Base-by-base conservation (phyloP, 441 rosid species). In the Euphorbia corollata region DNA sequence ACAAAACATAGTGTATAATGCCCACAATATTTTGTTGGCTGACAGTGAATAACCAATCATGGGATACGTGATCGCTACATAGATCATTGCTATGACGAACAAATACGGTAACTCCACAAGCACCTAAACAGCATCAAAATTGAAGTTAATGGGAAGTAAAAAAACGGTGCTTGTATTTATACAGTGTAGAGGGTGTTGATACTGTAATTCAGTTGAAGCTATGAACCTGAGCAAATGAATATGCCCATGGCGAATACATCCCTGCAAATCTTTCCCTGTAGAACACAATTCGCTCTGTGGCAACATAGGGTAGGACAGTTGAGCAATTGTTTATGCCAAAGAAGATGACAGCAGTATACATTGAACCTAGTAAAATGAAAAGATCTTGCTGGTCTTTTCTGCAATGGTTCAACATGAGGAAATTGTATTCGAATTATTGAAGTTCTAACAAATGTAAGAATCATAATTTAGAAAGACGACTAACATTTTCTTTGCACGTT, bases 241-340 rank as follows among this genome's bases (percentile, higher is more conserved):
- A 86, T 0, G 91, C 82, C 91, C 87, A 73, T 3, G 87, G 66
- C 12, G 87, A 75, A 78, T 86, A 88, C 95, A 86, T 85, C 72
- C 88, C 84, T 4, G 92, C 88, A 77, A 86, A 91, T 67, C 81
- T 81, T 79, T 91, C 90, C 6, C 87, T 70, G 69, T 86, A 86
- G 54, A 83, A 36, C 22, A 89, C 94, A 38, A 70, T 67, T 16
- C 86, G 69, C 68, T 89, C 89, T 0, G 80, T 79, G 15, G 87
- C 81, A 23, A 91, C 65, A 30, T 65, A 79, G 27, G 85, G 78
- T 39, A 83, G 57, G 60, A 84, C 83, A 13, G 87, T 48, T 3
- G 87, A 71, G 59, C 92, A 84, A 39, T 83, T 85, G 83, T 83
- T 81, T 59, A 84, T 68, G 59, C 92, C 94, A 1, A 86, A 71